Conservation (phyloP, 2,329 filamentous ascomycete species). For the Claviceps spartinae region DNA sequence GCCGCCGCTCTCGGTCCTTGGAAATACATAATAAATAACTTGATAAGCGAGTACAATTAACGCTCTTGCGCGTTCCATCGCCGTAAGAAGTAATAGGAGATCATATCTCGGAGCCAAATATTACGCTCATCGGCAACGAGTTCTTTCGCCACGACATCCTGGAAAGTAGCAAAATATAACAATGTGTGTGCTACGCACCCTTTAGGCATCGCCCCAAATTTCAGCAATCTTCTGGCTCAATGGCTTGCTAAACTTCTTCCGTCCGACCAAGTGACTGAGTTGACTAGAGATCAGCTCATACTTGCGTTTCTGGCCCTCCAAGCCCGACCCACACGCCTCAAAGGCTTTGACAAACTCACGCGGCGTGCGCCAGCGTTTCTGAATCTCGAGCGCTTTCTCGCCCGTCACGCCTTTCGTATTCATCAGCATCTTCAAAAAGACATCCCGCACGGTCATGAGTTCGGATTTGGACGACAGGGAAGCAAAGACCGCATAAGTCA, state of each 20-base stretch:
- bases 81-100: no score
- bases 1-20: no score
- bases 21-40: not conserved
- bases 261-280: slow-evolving; percentile 45
- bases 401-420: slow-evolving; percentile 61
- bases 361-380: slow-evolving; percentile 65
- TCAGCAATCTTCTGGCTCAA: slow-evolving; percentile 59
- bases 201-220: slow-evolving; percentile 48
- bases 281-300: slow-evolving; percentile 44
- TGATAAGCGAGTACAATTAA: not conserved
- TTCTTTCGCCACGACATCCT: no score
- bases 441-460: slow-evolving; percentile 56
- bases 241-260: slow-evolving; percentile 52
- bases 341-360: slow-evolving; percentile 58
- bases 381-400: slow-evolving; percentile 68
- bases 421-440: slow-evolving; percentile 80
- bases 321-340: slow-evolving; percentile 35
- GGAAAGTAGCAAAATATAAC: no score
- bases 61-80: no score
- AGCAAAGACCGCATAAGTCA: slow-evolving; percentile 59
- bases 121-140: no score
- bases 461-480: slow-evolving; percentile 64
- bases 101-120: no score
- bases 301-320: slow-evolving; percentile 40
- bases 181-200: no score